Base-by-base conservation (phyloP, 2,329 filamentous ascomycete genomes). In the Zasmidium citrigriseum region DNA sequence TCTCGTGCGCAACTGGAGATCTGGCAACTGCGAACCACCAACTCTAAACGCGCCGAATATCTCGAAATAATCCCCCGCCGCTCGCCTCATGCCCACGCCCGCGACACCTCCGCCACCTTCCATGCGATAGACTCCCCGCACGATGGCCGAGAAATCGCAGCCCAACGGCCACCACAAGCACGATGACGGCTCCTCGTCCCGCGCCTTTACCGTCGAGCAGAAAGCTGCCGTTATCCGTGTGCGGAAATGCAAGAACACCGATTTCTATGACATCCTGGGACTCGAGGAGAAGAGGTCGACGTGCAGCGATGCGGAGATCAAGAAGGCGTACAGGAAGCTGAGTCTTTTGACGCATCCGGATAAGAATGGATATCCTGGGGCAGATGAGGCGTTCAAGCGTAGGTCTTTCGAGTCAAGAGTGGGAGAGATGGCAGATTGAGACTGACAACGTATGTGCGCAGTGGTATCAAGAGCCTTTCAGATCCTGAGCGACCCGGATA, bases 321-420 rank as follows among this genome's bases (percentile, higher is more conserved):
- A 98, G 77, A 98, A 98, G 80, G 93, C 95, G 5, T 99, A 99
- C 78, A 86, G 93, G 71, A 98, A 96, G 78, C 83, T 96, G 73
- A 95, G 90, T 73, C 80, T 99, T 70, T 82, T 98, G 71, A 99
- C 95, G 59, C 95, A 99, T 81, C 95, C 95, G 63, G 95, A 99
- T 81, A 99, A 99, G 82, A 99, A 99, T 82, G 93, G 93, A 52
- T 93, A 97, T 74, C 88, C 93, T 38, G 87, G 96, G 60, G 93
- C 95, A 55, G 95, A 97, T 74, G 95, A 99, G 79, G 95, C 95
- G 27, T 99, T 99, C 80, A 99, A 99, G 81, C 90, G 84, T 86
- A 71, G 75, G 82, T 77, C 50, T 44, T 44, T 5, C 48, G 54
- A 25, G 54, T 14, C 14, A 41, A 54, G 22, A n/a, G 21, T 24